Evolutionary conservation across 257 asterid genomes (phyloP).

Genomic region (Parsonsia alboflavescens): DNA sequence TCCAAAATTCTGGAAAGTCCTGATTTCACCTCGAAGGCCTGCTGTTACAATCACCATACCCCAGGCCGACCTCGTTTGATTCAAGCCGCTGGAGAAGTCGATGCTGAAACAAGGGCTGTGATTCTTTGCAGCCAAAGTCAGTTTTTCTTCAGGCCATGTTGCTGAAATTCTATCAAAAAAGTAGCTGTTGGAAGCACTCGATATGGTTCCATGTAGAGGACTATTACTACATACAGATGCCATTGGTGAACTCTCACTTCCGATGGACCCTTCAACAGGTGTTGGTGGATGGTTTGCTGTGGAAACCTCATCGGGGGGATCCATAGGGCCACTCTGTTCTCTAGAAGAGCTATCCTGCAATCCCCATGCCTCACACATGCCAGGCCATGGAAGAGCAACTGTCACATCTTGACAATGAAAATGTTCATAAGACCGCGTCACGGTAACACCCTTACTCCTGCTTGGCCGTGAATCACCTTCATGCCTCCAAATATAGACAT

Average conservation of each 20-base stretch:
- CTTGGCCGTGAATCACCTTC: conserved; percentile 76
- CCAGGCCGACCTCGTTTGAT: conserved; percentile 67
- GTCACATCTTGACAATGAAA: conserved; percentile 94
- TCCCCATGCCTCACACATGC: conserved; percentile 44
- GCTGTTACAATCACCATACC: conserved; percentile 93
- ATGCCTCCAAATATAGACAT: conserved; percentile 89
- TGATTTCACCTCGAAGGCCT: conserved; percentile 85
- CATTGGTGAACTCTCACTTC: conserved; percentile 42
- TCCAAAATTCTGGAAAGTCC: conserved; percentile 88
- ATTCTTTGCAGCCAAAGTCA: conserved; percentile 45
- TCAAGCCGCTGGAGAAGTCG: conserved; percentile 52
- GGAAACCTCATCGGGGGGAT: conserved; percentile 41
- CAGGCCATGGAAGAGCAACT: conserved; percentile 95
- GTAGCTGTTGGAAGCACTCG: conserved; percentile 54
- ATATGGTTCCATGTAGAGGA: conserved; percentile 52
- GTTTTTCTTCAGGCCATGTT: conserved; percentile 96
- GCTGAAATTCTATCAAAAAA: conserved; percentile 72
- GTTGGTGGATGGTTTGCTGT: conserved; percentile 55
- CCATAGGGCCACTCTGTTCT: conserved; percentile 32
- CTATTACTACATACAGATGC: conserved; percentile 51
- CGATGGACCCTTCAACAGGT: conserved; percentile 52
- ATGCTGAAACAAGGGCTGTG: conserved; percentile 65
- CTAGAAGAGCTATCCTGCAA: conserved; percentile 33
- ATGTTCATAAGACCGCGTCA: conserved; percentile 71
- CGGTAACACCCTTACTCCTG: conserved; percentile 68